Base-by-base conservation (phyloP, 1,284 basidiomycete species). In the Ceratobasidium sp. region DNA sequence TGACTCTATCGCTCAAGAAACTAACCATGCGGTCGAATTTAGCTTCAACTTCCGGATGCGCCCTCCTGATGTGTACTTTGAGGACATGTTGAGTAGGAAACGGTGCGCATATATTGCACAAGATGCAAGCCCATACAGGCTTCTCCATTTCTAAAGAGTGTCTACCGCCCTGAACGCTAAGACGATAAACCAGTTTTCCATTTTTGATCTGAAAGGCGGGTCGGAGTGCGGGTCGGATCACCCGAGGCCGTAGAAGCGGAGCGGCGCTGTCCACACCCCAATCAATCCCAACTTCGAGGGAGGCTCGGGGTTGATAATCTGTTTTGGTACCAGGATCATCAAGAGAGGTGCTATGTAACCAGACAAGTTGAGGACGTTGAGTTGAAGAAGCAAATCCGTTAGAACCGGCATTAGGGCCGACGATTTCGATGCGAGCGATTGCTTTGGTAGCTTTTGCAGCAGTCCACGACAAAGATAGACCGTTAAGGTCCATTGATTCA, bases 101-200 rank as follows among this genome's bases (percentile, higher is more conserved):
- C 14, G 65, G 52, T 43, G 65, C 65, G 65, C 65, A 69, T 69
- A 69, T 46, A 69, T 28, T 58, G 34, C 65, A 69, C 16, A 69
- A 43, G n/a, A 50, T 34, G n/a, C 65, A 69, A 32, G 53, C 53
- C 65, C 65, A 69, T 10, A 41, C 23, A 12, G 43, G 36, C 23
- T 43, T 55, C 4, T 41, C 34, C 41, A 45, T 34, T 39, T 45
- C 52, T 28, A 69, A 23, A 6, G 32, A 23, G 28, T 57, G 30
- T 18, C 21, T 23, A 9, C 52, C 65, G 3, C 53, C 53, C 43
- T 69, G 65, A 30, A 69, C 39, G n/a, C 50, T 45, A 8, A 69
- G 39, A 0, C 53, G 53, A 34, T 69, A 69, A 1, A 43, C 18
- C 28, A 69, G 16, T 39, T 46, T 28, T 21, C 6, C 18, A 46